Evolutionary conservation across 2,329 filamentous ascomycete species (phyloP), one percentile per base, ranked within the genome.

Genomic region (Hypoxylon sp.): DNA sequence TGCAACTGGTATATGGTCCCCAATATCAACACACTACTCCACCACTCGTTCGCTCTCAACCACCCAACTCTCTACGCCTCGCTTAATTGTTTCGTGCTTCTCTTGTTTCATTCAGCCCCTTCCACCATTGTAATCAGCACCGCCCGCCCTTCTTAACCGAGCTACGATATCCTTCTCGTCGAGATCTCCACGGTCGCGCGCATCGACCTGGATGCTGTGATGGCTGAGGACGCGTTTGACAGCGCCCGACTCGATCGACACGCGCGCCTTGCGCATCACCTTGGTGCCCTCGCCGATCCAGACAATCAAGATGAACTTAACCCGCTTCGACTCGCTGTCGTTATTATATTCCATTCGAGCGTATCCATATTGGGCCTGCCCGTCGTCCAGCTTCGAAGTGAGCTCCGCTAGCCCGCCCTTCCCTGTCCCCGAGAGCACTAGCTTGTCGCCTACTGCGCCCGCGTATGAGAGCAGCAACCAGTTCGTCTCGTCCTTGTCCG

Each of bases 101-200:
- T 46, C 35, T 24, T 61, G 17, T 39, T 3, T 42, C n/a, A 26
- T 47, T 78, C 73, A 88, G 8, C 87, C 88, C 70, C 88, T 80
- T 10, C 87, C 90, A 6, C 90, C 89, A 75, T 92, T 90, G 84
- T 92, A 92, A 79, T 92, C 90, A 14, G 90, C 90, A 33, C 90
- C 90, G 61, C 90, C 90, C 3, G 87, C 89, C 81, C 87, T 90
- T 78, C 90, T 82, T 80, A 92, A 79, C 75, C 86, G 81, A 67
- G 84, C 78, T 14, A 91, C 87, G 57, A 92, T 85, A 19, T 90
- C 88, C 69, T 82, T 81, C 80, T 90, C 87, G 17, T 87, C 85
- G 61, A 92, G 78, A 75, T 92, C 90, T 29, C 80, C 79, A 79
- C 81, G 84, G 73, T 91, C 88, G 67, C 83, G 81, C 2, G 89